These are phyloP conservation scores for Lactarius akahatsu DNA, from an alignment of 768 basidiomycete species.

Conservation along the genomic window DNA sequence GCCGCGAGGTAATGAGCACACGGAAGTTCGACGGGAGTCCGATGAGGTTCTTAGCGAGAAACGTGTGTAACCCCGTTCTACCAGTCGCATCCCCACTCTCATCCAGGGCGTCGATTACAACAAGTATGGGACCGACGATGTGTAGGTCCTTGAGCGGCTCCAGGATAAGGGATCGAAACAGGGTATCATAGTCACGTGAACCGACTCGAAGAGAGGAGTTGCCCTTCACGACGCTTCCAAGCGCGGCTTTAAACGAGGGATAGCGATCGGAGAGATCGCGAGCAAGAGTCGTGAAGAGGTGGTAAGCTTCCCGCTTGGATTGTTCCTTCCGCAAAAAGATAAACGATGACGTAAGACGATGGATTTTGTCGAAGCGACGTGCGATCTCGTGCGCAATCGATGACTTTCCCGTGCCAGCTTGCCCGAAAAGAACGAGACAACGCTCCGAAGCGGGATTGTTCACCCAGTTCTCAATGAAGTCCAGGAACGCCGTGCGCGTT, in stretches of 20 bases:
- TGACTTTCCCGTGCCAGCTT: background rate
- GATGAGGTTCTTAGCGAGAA: background rate
- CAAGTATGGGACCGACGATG: background rate
- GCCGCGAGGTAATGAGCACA: background rate
- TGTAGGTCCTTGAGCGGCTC: background rate
- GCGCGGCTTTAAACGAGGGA: background rate
- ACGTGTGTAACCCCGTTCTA: background rate
- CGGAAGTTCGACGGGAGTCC: background rate
- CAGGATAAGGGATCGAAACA: background rate
- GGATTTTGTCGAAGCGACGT: background rate
- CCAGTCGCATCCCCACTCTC: background rate
- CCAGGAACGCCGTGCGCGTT: background rate
- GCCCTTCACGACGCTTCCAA: background rate
- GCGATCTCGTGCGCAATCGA: background rate
- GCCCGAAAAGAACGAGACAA: conserved; percentile 2
- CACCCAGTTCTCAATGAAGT: background rate
- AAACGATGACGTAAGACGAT: background rate
- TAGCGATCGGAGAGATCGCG: background rate
- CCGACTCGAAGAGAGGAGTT: background rate
- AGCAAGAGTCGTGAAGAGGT: conserved; percentile 1
- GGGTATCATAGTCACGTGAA: background rate
- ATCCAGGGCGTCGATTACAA: conserved; percentile 4
- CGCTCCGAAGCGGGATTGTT: background rate
- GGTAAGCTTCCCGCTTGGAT: background rate
- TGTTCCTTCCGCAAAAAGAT: conserved; percentile 3